Evolutionary conservation across 345 rosid genomes (phyloP).

Genomic region (Acer yangbiense): DNA sequence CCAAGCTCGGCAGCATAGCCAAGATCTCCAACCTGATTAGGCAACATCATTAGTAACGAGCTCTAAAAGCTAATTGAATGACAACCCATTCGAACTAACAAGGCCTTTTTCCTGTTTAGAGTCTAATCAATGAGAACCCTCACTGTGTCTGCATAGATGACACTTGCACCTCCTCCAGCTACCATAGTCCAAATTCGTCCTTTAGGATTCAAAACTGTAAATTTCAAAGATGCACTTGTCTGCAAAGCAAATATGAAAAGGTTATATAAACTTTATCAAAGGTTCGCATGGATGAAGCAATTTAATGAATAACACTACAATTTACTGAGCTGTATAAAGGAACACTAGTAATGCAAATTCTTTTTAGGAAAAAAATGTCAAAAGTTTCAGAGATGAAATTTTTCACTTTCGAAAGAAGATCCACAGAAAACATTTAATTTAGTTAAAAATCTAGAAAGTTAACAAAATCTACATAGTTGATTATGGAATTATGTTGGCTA

Average conservation of each 20-base stretch:
- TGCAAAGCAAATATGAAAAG: slow-evolving; percentile 35
- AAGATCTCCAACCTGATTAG: slow-evolving; percentile 85
- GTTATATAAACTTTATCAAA: not conserved
- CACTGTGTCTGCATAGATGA: slow-evolving; percentile 93
- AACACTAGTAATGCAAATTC: not conserved
- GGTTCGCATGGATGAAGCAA: slow-evolving; percentile 6
- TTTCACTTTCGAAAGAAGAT: not conserved
- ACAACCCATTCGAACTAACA: not conserved
- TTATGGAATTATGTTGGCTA: not conserved
- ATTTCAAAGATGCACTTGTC: slow-evolving; percentile 97
- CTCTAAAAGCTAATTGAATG: slow-evolving; percentile 1
- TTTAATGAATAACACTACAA: not conserved
- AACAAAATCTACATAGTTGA: not conserved
- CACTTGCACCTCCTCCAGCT: slow-evolving; percentile 99
- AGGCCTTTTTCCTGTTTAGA: not conserved
- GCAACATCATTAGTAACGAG: slow-evolving; percentile 15
- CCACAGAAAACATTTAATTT: not conserved
- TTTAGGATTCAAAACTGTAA: slow-evolving; percentile 90
- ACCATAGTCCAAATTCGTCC: slow-evolving; percentile 98
- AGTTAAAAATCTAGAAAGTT: not conserved
- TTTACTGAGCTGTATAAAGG: slow-evolving; percentile 1
- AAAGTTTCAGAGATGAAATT: not conserved
- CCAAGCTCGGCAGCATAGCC: slow-evolving; percentile 91
- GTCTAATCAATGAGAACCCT: slow-evolving; percentile 28
- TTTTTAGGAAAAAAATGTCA: not conserved